These are phyloP conservation scores for Debaryomyces nepalensis DNA, from an alignment of 1,139 yeast species.

Conservation along the genomic window DNA sequence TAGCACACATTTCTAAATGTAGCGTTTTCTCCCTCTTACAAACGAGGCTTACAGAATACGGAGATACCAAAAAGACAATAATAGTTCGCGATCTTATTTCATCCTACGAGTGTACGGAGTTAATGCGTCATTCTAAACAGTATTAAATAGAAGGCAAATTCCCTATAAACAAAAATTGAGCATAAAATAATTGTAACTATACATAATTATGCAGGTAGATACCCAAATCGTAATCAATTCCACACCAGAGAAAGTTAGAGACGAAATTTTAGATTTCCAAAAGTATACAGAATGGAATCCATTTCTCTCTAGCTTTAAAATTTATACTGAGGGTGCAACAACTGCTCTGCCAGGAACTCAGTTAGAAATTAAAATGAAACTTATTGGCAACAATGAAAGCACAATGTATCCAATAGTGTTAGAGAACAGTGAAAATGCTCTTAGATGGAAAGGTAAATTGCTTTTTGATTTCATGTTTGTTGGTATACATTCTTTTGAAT, in stretches of 20 bases:
- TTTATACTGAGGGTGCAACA: constrained; percentile 12
- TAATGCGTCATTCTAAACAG: no score
- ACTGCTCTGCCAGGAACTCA: constrained; percentile 17
- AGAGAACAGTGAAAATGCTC: constrained; percentile 13
- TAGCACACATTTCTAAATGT: no score
- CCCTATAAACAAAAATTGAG: no score
- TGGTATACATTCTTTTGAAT: constrained; percentile 21
- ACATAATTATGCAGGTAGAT: background rate
- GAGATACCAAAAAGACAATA: no score
- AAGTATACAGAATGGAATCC: constrained; percentile 23
- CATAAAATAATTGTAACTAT: background rate
- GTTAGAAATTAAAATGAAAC: constrained; percentile 21
- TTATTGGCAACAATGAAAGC: constrained; percentile 17
- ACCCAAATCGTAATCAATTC: constrained; percentile 20
- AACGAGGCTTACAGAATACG: no score
- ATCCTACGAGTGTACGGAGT: no score
- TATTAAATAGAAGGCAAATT: no score
- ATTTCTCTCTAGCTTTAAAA: constrained; percentile 18
- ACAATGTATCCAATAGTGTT: constrained; percentile 18
- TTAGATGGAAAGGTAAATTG: constrained; percentile 22
- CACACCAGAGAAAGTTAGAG: constrained; percentile 17
- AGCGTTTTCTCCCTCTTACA: no score
- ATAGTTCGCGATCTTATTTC: no score
- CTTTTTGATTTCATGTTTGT: constrained; percentile 19
- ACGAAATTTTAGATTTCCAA: constrained; percentile 18